A percentile compares a stretch with the other conserved stretches of the same genome.
phyloP scores from a whole-genome alignment of 148 eudicot species.

The Fagopyrum esculentum region DNA sequence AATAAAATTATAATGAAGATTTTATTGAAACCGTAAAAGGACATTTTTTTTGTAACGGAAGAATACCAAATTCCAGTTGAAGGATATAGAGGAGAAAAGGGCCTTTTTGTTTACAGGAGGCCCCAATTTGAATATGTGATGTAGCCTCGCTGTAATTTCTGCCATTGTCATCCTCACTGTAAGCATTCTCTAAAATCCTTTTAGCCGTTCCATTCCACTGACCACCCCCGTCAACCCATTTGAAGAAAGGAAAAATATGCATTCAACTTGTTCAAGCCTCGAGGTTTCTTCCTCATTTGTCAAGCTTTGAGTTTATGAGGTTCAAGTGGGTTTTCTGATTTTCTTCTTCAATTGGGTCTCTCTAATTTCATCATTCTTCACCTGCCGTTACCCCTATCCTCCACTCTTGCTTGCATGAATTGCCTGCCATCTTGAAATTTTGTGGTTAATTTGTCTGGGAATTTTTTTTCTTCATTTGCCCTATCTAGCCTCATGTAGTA shows the following conservation, averaged over 20 bases:
- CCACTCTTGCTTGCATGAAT: background rate
- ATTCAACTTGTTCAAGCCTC: background rate
- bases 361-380: background rate
- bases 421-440: background rate
- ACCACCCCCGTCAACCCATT: background rate
- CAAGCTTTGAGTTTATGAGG: background rate
- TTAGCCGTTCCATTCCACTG: background rate
- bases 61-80: background rate
- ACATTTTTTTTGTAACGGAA: too few relatives aligned
- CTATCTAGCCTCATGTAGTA: background rate
- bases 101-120: background rate
- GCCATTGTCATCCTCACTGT: constrained; percentile 3
- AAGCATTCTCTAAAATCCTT: background rate
- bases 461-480: background rate
- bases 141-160: constrained; percentile 11
- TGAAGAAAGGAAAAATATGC: background rate
- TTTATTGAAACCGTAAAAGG: too few relatives aligned
- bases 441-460: background rate
- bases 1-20: too few relatives aligned
- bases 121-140: background rate
- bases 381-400: background rate
- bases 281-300: background rate
- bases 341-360: background rate
- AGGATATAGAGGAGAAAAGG: background rate
- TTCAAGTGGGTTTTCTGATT: background rate